Base-by-base conservation (phyloP, 371 early-diverging fungal species). In the Zancudomyces culisetae region DNA sequence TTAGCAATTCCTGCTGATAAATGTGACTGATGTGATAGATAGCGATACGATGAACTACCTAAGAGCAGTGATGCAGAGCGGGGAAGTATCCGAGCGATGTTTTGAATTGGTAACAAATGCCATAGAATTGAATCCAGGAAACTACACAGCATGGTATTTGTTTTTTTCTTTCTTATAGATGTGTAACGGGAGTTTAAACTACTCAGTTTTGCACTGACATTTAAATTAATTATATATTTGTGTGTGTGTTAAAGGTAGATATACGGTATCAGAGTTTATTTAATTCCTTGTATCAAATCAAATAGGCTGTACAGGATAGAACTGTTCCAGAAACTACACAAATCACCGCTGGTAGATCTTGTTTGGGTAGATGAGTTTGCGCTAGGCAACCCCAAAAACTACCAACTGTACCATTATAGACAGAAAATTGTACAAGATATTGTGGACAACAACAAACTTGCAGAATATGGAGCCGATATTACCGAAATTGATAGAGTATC, bases 361-460 rank as follows among this genome's bases (percentile, higher is more conserved):
- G 76, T 76, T 2, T 89, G 79, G 66, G 66, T 89, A 19, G 68
- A 78, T 24, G 66, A 69, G 8, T 71, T 90, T 57, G 80, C 82
- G 3, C 62, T 57, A 3, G 78, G 78, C 23, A 72, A 86, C 55
- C 86, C 88, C 20, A 97, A 97, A 61, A 85, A 81, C 57, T 94
- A 94, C 69, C 96, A 96, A 69, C 76, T 91, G 24, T 92, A 91
- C 90, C 85, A 75, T 57, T 87, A 95, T 66, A 82, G 97, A 18
- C 88, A 87, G 68, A 74, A 80, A 1, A 56, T 95, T 22, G 73
- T 90, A 1, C 77, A 81, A 27, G 68, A 69, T 39, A 54, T 83
- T 45, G 58, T 60, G n/a, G 55, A 54, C 13, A 55, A 56, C 15
- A 39, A 46, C 45, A 27, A 29, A 1, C 40, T 59, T 2, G 73